These are phyloP conservation scores for Xylogone sp. DNA, from an alignment of 2,329 filamentous ascomycete genomes.

Conservation along the genomic window DNA sequence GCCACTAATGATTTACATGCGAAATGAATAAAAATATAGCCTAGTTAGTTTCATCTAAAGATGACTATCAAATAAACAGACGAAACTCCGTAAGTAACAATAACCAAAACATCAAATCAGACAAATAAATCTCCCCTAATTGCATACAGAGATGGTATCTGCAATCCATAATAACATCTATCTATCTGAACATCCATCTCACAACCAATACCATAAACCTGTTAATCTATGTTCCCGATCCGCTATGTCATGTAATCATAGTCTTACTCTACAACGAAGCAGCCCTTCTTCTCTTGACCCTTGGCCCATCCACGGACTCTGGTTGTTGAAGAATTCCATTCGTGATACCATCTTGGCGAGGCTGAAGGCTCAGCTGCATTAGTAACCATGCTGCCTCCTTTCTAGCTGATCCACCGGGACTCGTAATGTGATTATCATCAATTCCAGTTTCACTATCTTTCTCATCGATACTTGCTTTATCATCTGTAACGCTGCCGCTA, in stretches of 20 bases:
- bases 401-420: slow-evolving; percentile 28
- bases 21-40: no score
- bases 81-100: background rate
- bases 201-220: background rate
- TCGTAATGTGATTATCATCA: slow-evolving; percentile 8
- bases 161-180: background rate
- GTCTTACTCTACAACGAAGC: slow-evolving; percentile 27
- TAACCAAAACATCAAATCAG: background rate
- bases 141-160: background rate
- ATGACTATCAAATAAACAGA: background rate
- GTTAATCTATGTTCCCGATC: no score
- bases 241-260: no score
- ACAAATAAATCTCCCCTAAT: background rate
- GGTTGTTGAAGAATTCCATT: background rate
- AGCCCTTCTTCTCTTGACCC: slow-evolving; percentile 38
- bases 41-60: no score
- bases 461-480: slow-evolving; percentile 10
- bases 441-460: slow-evolving; percentile 11
- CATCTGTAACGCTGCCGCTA: slow-evolving; percentile 15
- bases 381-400: slow-evolving; percentile 44
- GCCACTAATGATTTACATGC: no score
- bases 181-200: slow-evolving; percentile 3
- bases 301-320: slow-evolving; percentile 15
- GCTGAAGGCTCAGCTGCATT: slow-evolving; percentile 43
- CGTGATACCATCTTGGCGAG: slow-evolving; percentile 13